These are phyloP conservation scores for Kuraishia hungarica DNA, from an alignment of 805 yeast species.

Conservation along the genomic window DNA sequence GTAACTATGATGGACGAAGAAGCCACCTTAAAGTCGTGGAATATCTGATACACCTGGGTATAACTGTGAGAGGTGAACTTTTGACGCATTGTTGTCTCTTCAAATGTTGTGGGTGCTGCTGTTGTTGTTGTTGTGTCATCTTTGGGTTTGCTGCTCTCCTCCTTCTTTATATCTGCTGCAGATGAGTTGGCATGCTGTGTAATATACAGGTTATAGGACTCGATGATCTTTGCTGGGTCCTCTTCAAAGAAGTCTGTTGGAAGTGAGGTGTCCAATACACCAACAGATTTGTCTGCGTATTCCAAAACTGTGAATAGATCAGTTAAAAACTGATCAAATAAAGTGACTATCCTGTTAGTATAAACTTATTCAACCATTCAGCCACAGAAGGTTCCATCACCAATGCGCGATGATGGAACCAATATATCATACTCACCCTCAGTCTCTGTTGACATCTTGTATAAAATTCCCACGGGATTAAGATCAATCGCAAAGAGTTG, in stretches of 20 bases:
- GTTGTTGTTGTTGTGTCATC: slow-evolving; percentile 11
- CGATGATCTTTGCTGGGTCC: slow-evolving; percentile 32
- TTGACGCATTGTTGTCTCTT: slow-evolving; percentile 29
- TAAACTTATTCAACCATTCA: too few species aligned
- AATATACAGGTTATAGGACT: slow-evolving; percentile 22
- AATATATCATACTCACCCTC: too few species aligned
- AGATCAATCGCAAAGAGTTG: too few species aligned
- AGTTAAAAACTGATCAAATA: slow-evolving; percentile 8
- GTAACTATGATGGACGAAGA: slow-evolving; percentile 38
- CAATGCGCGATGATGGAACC: too few species aligned
- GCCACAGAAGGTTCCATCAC: too few species aligned
- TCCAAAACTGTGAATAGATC: slow-evolving; percentile 7
- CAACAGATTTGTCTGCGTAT: not conserved
- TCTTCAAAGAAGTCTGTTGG: slow-evolving; percentile 40
- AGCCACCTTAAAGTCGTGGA: slow-evolving; percentile 59
- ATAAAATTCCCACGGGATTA: too few species aligned
- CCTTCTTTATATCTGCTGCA: not conserved
- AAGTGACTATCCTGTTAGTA: not conserved
- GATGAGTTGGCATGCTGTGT: not conserved
- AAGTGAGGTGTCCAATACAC: slow-evolving; percentile 14
- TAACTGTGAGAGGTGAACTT: slow-evolving; percentile 33
- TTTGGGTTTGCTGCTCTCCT: not conserved
- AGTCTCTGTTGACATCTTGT: too few species aligned
- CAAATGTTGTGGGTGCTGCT: not conserved
- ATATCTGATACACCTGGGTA: slow-evolving; percentile 42